A percentile compares a stretch with the other conserved stretches of the same genome.
These are phyloP conservation scores for Tylopilus rubrobrunneus DNA, from an alignment of 768 basidiomycete species.

Conservation along the genomic window DNA sequence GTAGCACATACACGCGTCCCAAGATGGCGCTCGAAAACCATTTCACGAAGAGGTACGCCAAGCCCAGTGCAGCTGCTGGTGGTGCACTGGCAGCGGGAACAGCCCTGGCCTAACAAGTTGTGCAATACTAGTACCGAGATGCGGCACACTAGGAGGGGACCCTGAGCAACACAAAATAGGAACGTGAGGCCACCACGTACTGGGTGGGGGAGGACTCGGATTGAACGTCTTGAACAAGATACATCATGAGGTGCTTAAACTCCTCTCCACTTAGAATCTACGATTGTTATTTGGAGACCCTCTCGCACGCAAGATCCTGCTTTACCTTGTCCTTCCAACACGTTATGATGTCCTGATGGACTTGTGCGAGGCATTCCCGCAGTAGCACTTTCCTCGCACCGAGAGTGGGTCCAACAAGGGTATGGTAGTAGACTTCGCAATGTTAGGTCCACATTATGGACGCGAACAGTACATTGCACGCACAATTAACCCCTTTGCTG, in stretches of 20 bases:
- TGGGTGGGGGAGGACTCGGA: not conserved
- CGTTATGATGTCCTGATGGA: constrained; percentile 4
- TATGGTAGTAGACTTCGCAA: not conserved
- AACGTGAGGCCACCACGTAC: not conserved
- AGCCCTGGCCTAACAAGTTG: constrained; percentile 1
- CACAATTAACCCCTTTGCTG: constrained; percentile 6
- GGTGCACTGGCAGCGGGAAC: not conserved
- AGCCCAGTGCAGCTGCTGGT: constrained; percentile 4
- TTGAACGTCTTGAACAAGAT: constrained; percentile 3
- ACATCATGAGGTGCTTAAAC: constrained; percentile 1
- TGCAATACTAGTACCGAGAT: not conserved
- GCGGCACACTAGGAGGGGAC: not conserved
- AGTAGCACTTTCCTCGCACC: not conserved
- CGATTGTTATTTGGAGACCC: not conserved
- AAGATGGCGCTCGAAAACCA: constrained; percentile 1
- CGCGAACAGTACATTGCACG: not conserved
- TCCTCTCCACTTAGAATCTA: constrained; percentile 4
- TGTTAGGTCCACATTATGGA: not conserved
- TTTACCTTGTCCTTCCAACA: constrained; percentile 5
- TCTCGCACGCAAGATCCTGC: not conserved
- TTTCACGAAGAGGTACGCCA: constrained; percentile 3
- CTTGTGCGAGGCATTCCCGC: constrained; percentile 2
- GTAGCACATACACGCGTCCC: not conserved
- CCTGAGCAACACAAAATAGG: not conserved
- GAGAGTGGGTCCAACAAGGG: not conserved